Conservation (phyloP, 768 basidiomycete genomes). For the Gloeophyllum trabeum region DNA sequence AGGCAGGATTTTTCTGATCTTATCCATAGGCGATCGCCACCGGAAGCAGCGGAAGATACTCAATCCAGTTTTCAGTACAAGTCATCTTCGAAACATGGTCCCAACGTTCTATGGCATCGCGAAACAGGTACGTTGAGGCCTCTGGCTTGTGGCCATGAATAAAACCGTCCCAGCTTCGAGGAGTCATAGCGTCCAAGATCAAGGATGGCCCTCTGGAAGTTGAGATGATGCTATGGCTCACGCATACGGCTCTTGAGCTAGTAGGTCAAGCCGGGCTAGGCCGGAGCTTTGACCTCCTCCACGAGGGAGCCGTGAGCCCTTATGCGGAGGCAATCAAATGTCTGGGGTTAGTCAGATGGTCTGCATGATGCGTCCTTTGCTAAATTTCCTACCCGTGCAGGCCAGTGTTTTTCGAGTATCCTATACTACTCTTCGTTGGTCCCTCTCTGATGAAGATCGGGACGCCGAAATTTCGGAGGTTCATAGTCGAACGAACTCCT, state of each 20-base stretch:
- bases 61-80: slow-evolving; percentile 9
- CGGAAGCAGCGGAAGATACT: slow-evolving; percentile 15
- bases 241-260: slow-evolving; percentile 3
- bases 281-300: slow-evolving; percentile 35
- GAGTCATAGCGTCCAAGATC: background rate
- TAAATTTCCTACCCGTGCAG: no score
- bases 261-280: slow-evolving; percentile 6
- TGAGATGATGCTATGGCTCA: slow-evolving; percentile 5
- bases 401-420: no score
- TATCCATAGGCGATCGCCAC: no score
- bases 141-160: no score
- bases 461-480: no score
- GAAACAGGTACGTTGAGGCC: slow-evolving; percentile 10
- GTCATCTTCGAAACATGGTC: slow-evolving; percentile 6
- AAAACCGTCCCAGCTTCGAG: slow-evolving; percentile 2
- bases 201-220: background rate
- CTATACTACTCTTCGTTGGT: no score
- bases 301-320: slow-evolving; percentile 27
- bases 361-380: no score
- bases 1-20: no score
- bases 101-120: slow-evolving; percentile 5
- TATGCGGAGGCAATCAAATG: slow-evolving; percentile 34
- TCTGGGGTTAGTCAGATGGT: slow-evolving; percentile 29
- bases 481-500: no score
- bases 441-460: no score